These are phyloP conservation scores for Amyloporia xantha DNA, from an alignment of 768 basidiomycete species.

Conservation along the genomic window DNA sequence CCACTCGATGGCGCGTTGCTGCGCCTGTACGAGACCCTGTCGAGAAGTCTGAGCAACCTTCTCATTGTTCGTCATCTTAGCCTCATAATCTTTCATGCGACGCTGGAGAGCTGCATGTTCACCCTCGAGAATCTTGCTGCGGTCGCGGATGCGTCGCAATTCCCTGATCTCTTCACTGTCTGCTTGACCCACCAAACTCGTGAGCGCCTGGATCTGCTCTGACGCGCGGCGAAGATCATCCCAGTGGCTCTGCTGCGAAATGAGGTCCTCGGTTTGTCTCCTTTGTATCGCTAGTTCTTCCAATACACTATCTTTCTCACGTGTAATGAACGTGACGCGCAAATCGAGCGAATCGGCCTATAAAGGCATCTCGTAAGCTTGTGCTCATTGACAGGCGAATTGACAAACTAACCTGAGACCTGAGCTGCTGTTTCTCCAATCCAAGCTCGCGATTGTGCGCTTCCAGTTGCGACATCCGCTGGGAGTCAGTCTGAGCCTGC, in stretches of 20 bases:
- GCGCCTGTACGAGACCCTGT: constrained; percentile 62
- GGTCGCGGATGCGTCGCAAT: constrained; percentile 56
- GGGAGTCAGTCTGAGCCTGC: constrained; percentile 49
- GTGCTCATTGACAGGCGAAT: background rate
- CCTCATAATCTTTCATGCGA: constrained; percentile 67
- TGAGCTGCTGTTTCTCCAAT: constrained; percentile 51
- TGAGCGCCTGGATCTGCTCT: constrained; percentile 67
- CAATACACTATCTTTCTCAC: constrained; percentile 54
- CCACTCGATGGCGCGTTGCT: constrained; percentile 78
- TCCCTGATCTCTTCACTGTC: constrained; percentile 73
- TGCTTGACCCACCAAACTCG: constrained; percentile 50
- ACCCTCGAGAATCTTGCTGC: constrained; percentile 49
- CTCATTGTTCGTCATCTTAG: constrained; percentile 53
- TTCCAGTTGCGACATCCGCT: constrained; percentile 58
- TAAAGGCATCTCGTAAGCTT: too few species aligned
- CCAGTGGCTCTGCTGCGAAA: constrained; percentile 68
- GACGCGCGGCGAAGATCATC: constrained; percentile 64
- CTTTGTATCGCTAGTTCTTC: constrained; percentile 48
- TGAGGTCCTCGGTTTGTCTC: constrained; percentile 52
- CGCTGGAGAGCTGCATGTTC: constrained; percentile 65
- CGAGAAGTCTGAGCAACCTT: constrained; percentile 48
- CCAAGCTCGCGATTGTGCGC: constrained; percentile 46
- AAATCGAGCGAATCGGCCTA: constrained; percentile 49
- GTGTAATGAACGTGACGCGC: constrained; percentile 46
- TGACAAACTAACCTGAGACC: constrained; percentile 45